A percentile compares a stretch with the other conserved stretches of the same genome.
phyloP scores from a whole-genome alignment of 164 flowering plant genomes.

The Taxillus chinensis region DNA sequence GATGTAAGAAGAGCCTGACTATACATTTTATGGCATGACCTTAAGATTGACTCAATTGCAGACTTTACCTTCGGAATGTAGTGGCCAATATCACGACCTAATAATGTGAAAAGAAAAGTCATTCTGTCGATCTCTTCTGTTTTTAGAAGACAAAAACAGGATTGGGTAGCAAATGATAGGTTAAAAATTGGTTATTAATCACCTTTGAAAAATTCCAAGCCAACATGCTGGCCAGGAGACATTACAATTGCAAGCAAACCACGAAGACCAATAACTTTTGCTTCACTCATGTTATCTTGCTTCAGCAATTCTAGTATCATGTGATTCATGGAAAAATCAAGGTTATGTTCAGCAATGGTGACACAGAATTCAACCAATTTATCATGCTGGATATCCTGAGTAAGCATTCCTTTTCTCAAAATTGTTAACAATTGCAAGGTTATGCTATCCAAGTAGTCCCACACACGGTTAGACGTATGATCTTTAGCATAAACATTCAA shows the following conservation, averaged over 20 bases:
- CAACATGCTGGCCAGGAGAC: constrained; percentile 73
- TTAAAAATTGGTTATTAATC: constrained; percentile 5
- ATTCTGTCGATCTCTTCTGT: neutral
- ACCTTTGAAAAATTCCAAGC: constrained; percentile 86
- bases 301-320: constrained; percentile 85
- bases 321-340: constrained; percentile 96
- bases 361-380: constrained; percentile 97
- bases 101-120: constrained; percentile 10
- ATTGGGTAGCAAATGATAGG: neutral
- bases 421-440: constrained; percentile 84
- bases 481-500: constrained; percentile 75
- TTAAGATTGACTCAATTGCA: constrained; percentile 83
- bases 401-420: constrained; percentile 87
- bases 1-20: constrained; percentile 93
- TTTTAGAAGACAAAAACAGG: neutral
- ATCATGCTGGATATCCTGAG: constrained; percentile 98
- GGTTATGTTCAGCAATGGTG: constrained; percentile 91
- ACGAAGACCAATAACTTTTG: constrained; percentile 93
- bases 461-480: constrained; percentile 79
- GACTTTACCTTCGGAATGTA: constrained; percentile 93
- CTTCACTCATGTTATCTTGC: constrained; percentile 88
- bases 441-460: constrained; percentile 98
- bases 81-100: constrained; percentile 86
- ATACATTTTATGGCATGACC: constrained; percentile 74
- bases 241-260: constrained; percentile 85